Evolutionary conservation across 805 yeast genomes (phyloP), one percentile per base, ranked within the genome.

Genomic region (Lachancea waltii): DNA sequence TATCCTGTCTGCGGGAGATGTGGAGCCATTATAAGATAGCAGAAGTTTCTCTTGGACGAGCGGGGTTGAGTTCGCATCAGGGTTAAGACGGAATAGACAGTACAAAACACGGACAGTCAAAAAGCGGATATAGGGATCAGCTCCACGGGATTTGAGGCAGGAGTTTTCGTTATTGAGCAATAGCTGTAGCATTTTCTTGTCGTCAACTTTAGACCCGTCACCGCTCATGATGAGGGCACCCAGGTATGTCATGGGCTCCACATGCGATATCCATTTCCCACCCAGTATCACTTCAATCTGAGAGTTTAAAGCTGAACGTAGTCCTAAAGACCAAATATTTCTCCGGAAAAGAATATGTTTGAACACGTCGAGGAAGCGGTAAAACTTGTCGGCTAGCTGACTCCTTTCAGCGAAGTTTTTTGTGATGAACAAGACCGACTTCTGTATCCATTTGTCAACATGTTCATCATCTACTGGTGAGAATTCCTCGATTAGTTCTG

Each of bases 251-350:
- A 84, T 50, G n/a, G 74, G 65, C 0, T 43, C 41, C 2, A 50
- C 56, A 19, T 67, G 46, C 10, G 48, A 45, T 1, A 74, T 50
- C 81, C 86, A 81, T 24, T 54, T 48, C 2, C 61, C 58, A 1
- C 64, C 63, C 20, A 81, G 62, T 8, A 81, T 50, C 3, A 73
- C 84, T 53, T 83, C 87, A 21, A 81, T 52, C 43, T 82, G 85
- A 0, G 90, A 65, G 45, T 80, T 77, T 10, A 81, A 42, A 37
- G 78, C 63, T 5, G 68, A 47, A 7, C 51, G 48, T 3, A 81
- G 71, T 4, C 77, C 65, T 5, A 56, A 35, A 3, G 58, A 53
- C 68, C 76, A 65, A 11, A 70, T 36, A 3, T 65, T 49, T 5
- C 49, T 27, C 1, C 44, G 43, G 16, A 47, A 40, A 0, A 64